phyloP scores from a whole-genome alignment of 2,329 filamentous ascomycete genomes.

The Colletotrichum falcatum region DNA sequence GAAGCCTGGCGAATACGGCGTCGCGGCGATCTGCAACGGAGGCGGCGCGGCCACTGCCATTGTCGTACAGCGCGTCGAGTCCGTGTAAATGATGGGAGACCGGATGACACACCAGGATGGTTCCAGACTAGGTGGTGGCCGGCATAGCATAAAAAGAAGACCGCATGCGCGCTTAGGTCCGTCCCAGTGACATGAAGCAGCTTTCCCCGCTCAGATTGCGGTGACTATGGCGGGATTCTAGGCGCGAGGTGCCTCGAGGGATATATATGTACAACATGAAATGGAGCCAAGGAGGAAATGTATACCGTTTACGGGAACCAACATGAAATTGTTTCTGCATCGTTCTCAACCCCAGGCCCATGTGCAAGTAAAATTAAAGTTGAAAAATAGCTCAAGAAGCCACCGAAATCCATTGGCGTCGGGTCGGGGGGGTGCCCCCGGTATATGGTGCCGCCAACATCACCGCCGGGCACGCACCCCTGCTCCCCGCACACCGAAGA shows the following conservation, averaged over 20 bases:
- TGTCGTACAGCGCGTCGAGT: slow-evolving; percentile 86
- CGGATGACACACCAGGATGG: slow-evolving; percentile 1
- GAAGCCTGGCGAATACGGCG: slow-evolving; percentile 91
- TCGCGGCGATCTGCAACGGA: slow-evolving; percentile 96
- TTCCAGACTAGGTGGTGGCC: background rate
- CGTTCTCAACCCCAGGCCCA: too few species aligned
- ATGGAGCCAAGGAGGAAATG: slow-evolving; percentile 1
- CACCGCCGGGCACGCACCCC: slow-evolving; percentile 27
- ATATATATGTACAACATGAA: slow-evolving; percentile 18
- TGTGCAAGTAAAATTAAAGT: background rate
- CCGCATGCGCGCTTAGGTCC: slow-evolving; percentile 26
- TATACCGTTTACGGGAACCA: background rate
- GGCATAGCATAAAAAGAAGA: slow-evolving; percentile 10
- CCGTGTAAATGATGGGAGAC: slow-evolving; percentile 53
- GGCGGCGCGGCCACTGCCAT: slow-evolving; percentile 92
- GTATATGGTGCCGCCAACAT: slow-evolving; percentile 7
- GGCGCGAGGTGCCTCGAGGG: slow-evolving; percentile 5
- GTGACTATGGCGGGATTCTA: background rate
- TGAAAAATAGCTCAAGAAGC: slow-evolving; percentile 1
- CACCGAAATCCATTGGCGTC: background rate
- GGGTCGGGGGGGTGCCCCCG: background rate
- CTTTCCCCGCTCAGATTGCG: slow-evolving; percentile 19
- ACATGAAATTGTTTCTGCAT: background rate
- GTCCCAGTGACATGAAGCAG: slow-evolving; percentile 1
- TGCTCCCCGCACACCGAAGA: slow-evolving; percentile 22